Evolutionary conservation across 1,284 basidiomycete genomes (phyloP).

Genomic region (Trichosporon sp.): DNA sequence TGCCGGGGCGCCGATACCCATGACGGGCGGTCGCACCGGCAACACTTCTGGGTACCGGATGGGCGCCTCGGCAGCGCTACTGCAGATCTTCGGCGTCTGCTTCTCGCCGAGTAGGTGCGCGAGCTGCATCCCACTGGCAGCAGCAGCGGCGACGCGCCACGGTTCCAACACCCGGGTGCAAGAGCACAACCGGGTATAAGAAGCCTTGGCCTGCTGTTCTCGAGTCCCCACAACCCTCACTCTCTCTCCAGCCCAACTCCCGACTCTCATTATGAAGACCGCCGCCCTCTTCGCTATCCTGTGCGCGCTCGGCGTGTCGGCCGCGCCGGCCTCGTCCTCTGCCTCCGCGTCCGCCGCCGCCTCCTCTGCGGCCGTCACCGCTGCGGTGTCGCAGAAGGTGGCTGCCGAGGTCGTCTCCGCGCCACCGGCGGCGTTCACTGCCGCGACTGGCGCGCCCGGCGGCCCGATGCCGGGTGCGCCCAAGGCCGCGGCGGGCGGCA

Average conservation of each 20-base stretch:
- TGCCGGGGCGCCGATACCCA: too few relatives aligned
- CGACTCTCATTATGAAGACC: background rate
- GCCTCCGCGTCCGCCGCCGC: background rate
- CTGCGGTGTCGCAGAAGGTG: background rate
- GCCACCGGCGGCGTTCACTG: background rate
- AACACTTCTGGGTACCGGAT: too few relatives aligned
- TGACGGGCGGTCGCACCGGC: too few relatives aligned
- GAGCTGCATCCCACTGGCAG: too few relatives aligned
- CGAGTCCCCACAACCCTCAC: background rate
- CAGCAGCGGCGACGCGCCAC: too few relatives aligned
- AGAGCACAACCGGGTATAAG: background rate
- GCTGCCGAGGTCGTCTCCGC: background rate
- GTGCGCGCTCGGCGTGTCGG: background rate
- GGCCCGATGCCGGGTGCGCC: background rate
- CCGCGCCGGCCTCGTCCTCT: background rate
- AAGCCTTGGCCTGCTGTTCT: background rate
- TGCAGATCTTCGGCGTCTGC: too few relatives aligned
- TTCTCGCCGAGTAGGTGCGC: too few relatives aligned
- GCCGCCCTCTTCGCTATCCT: background rate
- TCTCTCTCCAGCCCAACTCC: background rate
- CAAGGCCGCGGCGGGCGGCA: background rate
- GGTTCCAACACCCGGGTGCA: too few relatives aligned
- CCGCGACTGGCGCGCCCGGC: background rate
- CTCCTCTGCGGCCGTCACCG: background rate
- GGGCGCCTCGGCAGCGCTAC: background rate